Conservation (phyloP, 305 asterid genomes). For the Fraxinus xanthoxyloides region DNA sequence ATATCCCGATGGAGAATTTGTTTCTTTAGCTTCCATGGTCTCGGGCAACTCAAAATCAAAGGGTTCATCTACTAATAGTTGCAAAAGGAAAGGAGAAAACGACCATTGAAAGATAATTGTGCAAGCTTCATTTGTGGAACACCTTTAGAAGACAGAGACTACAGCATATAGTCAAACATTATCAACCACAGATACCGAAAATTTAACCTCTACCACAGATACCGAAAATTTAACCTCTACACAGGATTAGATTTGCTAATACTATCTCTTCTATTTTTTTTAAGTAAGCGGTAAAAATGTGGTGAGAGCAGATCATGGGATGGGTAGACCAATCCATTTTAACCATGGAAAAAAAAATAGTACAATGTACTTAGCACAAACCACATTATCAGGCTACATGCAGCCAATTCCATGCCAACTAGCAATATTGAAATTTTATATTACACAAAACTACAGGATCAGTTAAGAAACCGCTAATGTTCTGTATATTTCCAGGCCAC, state of each 20-base stretch:
- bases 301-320: background rate
- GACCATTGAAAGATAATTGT: background rate
- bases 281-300: background rate
- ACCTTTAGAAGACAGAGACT: slow-evolving; percentile 1
- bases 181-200: slow-evolving; percentile 8
- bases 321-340: background rate
- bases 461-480: slow-evolving; percentile 5
- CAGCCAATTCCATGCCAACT: slow-evolving; percentile 36
- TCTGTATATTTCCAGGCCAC: slow-evolving; percentile 23
- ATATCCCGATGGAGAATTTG: slow-evolving; percentile 41
- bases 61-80: slow-evolving; percentile 2
- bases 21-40: slow-evolving; percentile 47
- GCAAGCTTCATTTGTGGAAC: background rate
- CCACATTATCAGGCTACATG: slow-evolving; percentile 25
- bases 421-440: slow-evolving; percentile 13
- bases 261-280: background rate
- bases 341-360: background rate
- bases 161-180: background rate
- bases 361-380: slow-evolving; percentile 17
- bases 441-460: slow-evolving; percentile 4
- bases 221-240: background rate
- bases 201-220: background rate
- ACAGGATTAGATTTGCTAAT: slow-evolving; percentile 6
- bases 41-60: slow-evolving; percentile 15
- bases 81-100: slow-evolving; percentile 9